Evolutionary conservation across 2,329 filamentous ascomycete genomes (phyloP).

Genomic region (Ophiocordyceps sinensis): DNA sequence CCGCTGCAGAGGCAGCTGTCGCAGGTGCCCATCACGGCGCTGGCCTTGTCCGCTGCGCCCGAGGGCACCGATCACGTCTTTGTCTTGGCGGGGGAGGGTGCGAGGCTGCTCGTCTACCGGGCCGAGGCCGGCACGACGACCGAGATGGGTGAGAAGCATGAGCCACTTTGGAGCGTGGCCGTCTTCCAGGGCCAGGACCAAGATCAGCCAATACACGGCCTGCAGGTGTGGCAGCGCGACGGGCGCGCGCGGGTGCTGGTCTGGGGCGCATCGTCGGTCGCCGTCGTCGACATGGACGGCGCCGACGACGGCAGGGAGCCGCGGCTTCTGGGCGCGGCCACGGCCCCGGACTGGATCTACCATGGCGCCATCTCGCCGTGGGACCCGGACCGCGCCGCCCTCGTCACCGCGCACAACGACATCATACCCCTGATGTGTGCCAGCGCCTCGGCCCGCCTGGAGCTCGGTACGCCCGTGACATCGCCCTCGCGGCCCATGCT

Average conservation of each 20-base stretch:
- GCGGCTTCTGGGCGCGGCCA: conserved; percentile 19
- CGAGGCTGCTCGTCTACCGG: conserved; percentile 38
- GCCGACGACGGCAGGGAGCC: conserved; percentile 8
- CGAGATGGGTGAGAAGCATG: not conserved
- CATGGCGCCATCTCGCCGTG: conserved; percentile 42
- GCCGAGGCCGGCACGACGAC: conserved; percentile 11
- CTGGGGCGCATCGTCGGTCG: conserved; percentile 58
- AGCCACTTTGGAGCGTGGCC: conserved; percentile 21
- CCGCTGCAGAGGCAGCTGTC: conserved; percentile 21
- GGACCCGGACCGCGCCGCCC: conserved; percentile 29
- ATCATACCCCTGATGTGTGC: conserved; percentile 37
- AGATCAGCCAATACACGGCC: conserved; percentile 57
- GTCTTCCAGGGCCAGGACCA: conserved; percentile 32
- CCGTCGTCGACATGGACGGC: conserved; percentile 14
- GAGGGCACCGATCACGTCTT: conserved; percentile 17
- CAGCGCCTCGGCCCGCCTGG: conserved; percentile 10
- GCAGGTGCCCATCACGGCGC: conserved; percentile 43
- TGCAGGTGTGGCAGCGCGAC: conserved; percentile 27
- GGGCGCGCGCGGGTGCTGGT: conserved; percentile 27
- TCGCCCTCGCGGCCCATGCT: conserved; percentile 69
- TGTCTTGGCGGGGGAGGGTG: conserved; percentile 46
- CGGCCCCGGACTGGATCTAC: conserved; percentile 63
- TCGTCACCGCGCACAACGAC: conserved; percentile 82
- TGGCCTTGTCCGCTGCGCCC: conserved; percentile 31
- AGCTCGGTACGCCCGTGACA: conserved; percentile 34